phyloP scores from a whole-genome alignment of 768 basidiomycete genomes.

The Hydnum rufescens region DNA sequence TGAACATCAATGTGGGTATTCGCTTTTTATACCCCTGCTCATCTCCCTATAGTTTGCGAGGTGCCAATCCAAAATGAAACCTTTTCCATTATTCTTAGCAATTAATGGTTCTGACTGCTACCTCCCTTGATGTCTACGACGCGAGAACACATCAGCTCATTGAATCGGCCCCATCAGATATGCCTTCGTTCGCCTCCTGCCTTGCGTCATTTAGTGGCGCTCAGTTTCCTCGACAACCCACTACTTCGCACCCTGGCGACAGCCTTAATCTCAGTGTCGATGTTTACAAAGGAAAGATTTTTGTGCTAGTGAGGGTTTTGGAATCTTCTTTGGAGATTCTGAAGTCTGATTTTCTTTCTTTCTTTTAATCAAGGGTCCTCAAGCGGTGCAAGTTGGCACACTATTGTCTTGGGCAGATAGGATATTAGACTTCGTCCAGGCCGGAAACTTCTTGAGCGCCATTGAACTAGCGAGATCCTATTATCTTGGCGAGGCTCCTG shows the following conservation, averaged over 20 bases:
- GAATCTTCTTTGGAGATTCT: not conserved
- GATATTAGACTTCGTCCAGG: slow-evolving; percentile 61
- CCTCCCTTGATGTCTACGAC: slow-evolving; percentile 51
- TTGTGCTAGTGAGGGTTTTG: slow-evolving; percentile 41
- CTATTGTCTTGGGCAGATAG: slow-evolving; percentile 91
- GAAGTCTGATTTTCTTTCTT: too few species aligned
- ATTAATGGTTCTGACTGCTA: slow-evolving; percentile 39
- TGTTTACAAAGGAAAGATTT: slow-evolving; percentile 78
- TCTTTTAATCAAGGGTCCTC: slow-evolving; percentile 29
- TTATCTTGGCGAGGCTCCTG: slow-evolving; percentile 58
- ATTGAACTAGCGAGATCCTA: slow-evolving; percentile 73
- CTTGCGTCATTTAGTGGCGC: not conserved
- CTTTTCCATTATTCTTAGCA: slow-evolving; percentile 27
- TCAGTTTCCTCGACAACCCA: slow-evolving; percentile 7
- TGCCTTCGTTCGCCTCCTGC: slow-evolving; percentile 24
- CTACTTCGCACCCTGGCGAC: not conserved
- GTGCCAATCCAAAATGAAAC: not conserved
- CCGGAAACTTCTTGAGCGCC: slow-evolving; percentile 75
- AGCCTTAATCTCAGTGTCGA: slow-evolving; percentile 41
- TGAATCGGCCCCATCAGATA: slow-evolving; percentile 41
- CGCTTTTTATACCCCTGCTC: not conserved
- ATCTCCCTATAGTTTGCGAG: too few species aligned
- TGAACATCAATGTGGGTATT: slow-evolving; percentile 62
- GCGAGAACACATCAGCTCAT: slow-evolving; percentile 32
- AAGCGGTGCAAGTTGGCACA: slow-evolving; percentile 59